Base-by-base conservation (phyloP, 73 alveolate genomes). In the Uronychia binucleata region DNA sequence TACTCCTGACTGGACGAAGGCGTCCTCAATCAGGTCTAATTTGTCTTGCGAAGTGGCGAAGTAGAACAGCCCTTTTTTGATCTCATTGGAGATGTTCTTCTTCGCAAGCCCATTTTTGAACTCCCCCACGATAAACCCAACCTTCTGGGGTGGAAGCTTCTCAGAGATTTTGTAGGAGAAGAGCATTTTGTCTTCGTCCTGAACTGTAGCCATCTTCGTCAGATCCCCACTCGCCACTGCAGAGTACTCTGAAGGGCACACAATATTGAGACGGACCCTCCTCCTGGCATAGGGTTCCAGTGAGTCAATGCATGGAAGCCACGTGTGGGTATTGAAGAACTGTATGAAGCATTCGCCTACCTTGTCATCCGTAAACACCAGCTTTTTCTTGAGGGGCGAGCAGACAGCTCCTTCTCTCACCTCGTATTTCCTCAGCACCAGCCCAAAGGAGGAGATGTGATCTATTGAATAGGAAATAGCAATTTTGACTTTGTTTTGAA, bases 71-170 rank as follows among this genome's bases (percentile, higher is more conserved):
- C 90, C 90, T 11, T 57, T 57, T 1, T 31, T n/a, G 32, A 78
- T 34, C 33, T 34, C 32, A n/a, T 35, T 35, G 1, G 34, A 28
- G 46, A 85, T 28, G 26, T 75, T 80, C 26, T 85, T 26, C 27
- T 74, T 11, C 77, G 33, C 30, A 31, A 28, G 30, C 26, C 30
- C 34, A 46, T 85, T 57, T n/a, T 78, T 13, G 46, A 85, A 85
- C 57, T 85, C 19, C 0, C 86, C 86, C 58, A 85, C 35, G 1
- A 77, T 85, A 85, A 85, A 85, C 33, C 91, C 91, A 27, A 77
- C 57, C 81, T 33, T 77, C 28, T 76, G 76, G 13, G 91, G 86
- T 28, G 78, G 78, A 30, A 76, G 57, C 58, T 19, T 57, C 27
- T 85, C 91, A 11, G 25, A 85, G 26, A 1, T 77, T 29, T 74